A percentile compares a stretch with the other conserved stretches of the same genome.
These are phyloP conservation scores for Lycium barbarum DNA, from an alignment of 257 asterid species.

Conservation along the genomic window DNA sequence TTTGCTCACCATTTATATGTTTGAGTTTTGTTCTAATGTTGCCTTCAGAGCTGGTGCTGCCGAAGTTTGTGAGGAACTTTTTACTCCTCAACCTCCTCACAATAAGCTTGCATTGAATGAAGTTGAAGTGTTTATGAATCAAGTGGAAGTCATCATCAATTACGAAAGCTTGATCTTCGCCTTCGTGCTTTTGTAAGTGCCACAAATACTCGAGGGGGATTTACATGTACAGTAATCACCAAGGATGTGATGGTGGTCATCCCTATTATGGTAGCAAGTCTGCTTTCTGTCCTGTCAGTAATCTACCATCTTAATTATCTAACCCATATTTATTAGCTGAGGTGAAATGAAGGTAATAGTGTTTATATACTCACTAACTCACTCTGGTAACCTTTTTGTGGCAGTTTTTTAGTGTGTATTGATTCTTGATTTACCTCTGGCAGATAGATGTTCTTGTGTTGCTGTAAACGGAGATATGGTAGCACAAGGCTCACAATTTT, in stretches of 20 bases:
- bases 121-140: conserved; percentile 90
- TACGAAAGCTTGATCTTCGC: conserved; percentile 86
- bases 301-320: not conserved
- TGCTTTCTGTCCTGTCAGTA: conserved; percentile 29
- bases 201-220: conserved; percentile 91
- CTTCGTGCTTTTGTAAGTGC: conserved; percentile 87
- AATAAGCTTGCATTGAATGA: conserved; percentile 90
- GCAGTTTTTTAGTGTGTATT: conserved; percentile 30
- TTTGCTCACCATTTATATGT: no score
- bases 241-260: conserved; percentile 97
- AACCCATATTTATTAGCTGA: conserved; percentile 24
- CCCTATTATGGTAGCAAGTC: conserved; percentile 75
- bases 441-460: conserved; percentile 95
- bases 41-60: conserved; percentile 85
- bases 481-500: conserved; percentile 92
- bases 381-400: not conserved
- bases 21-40: conserved; percentile 26
- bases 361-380: not conserved
- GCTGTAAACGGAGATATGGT: conserved; percentile 91
- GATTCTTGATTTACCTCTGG: conserved; percentile 33
- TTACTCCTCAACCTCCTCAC: conserved; percentile 87
- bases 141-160: conserved; percentile 95
- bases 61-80: conserved; percentile 94
- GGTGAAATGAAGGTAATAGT: not conserved
- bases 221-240: conserved; percentile 91